These are phyloP conservation scores for Panaeolus cyanescens DNA, from an alignment of 768 basidiomycete genomes.

Conservation along the genomic window DNA sequence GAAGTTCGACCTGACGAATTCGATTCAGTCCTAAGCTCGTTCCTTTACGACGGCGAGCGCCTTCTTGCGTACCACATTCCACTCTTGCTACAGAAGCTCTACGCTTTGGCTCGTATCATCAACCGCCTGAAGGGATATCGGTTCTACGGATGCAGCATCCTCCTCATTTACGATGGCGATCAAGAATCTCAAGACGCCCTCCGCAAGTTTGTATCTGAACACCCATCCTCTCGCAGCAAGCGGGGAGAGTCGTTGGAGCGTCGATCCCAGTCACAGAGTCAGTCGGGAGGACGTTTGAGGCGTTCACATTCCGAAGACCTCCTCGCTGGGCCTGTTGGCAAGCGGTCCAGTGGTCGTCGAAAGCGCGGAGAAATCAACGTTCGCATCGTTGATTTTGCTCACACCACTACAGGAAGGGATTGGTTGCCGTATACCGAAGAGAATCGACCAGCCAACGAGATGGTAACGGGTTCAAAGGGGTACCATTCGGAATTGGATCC, in stretches of 20 bases:
- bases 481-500: constrained; percentile 84
- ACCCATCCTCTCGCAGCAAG: constrained; percentile 68
- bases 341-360: constrained; percentile 63
- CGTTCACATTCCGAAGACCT: constrained; percentile 83
- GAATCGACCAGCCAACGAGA: constrained; percentile 38
- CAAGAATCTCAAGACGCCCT: constrained; percentile 81
- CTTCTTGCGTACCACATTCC: constrained; percentile 94
- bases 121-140: constrained; percentile 91
- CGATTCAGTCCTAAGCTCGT: constrained; percentile 75
- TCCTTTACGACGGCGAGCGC: constrained; percentile 81
- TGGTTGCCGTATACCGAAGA: constrained; percentile 70
- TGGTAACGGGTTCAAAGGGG: constrained; percentile 63
- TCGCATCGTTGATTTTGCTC: constrained; percentile 97
- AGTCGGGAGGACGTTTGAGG: constrained; percentile 47
- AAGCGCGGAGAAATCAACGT: constrained; percentile 93
- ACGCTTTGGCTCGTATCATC: constrained; percentile 91
- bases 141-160: constrained; percentile 96
- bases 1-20: constrained; percentile 89
- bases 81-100: constrained; percentile 84
- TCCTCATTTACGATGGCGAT: constrained; percentile 98
- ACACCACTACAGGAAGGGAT: constrained; percentile 94
- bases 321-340: constrained; percentile 63
- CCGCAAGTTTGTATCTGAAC: constrained; percentile 59
- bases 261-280: constrained; percentile 43
- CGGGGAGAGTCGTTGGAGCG: constrained; percentile 81